Base-by-base conservation (phyloP, 164 flowering plant genomes). In the Magnolia sinica region DNA sequence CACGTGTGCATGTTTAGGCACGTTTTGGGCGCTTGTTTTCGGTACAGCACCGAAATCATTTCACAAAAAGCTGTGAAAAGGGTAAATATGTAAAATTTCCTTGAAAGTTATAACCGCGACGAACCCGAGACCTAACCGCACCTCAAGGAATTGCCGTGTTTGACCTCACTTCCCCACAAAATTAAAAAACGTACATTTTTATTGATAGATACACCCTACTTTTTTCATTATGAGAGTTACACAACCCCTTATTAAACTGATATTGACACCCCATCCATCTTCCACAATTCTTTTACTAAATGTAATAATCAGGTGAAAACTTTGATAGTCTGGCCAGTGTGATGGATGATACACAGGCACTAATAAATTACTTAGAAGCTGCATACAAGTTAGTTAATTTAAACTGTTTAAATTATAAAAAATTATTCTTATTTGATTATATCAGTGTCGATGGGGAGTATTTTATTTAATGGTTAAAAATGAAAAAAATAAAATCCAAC, bases 141-240 rank as follows among this genome's bases (percentile, higher is more conserved):
- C 71, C 18, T 8, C 29, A 1, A 24, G 72, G 73, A 20, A 69
- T 52, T 76, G 78, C 78, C 78, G 78, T 76, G 73, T 76, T 76
- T 76, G 78, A 76, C 78, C 78, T 69, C 51, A 29, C 16, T 11
- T 19, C 71, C 69, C 50, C 6, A 19, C 13, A 1, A 19, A 27
- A 13, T 1, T 31, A 16, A 5, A 18, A 2, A 68, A 68, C 5
- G 11, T 18, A n/a, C 71, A 10, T 20, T 23, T 3, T 11, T 24
- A 20, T 19, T 24, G 68, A 65, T 24, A 22, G 24, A 8, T 24
- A 7, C 29, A 7, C 13, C 27, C 27, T 14, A 19, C 20, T 20
- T 65, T 22, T 10, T 1, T 24, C 24, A 23, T 24, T 4, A 65
- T 10, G 11, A 13, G 14, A 20, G 29, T 6, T 0, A 23, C 2